Base-by-base conservation (phyloP, 2,329 filamentous ascomycete genomes). In the Cytospora paraplurivora region DNA sequence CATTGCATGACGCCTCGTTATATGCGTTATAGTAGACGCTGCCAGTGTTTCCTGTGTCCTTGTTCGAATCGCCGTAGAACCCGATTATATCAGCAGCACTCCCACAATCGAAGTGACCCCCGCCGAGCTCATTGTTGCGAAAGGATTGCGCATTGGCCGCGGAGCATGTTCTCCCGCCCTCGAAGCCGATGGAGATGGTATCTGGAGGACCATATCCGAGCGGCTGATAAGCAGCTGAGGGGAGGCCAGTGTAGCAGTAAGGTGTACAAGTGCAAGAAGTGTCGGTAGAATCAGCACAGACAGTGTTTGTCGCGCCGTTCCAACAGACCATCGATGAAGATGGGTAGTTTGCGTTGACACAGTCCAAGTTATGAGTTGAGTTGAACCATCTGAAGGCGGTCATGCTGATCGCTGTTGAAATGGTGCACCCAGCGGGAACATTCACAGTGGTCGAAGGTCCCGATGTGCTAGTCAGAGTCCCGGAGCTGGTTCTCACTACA, bases 351-450 rank as follows among this genome's bases (percentile, higher is more conserved):
- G 34, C 32, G 6, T 27, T 21, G 8, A 37, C 62, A 52, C 62
- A 64, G 57, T 64, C 62, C 19, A 64, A 27, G 11, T 64, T 64
- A 35, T 61, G 57, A 6, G 62, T 59, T 11, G 62, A 64, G 57
- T 61, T 64, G 57, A 64, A 56, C 62, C 62, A 64, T 13, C 21
- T 19, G 44, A 64, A 61, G 4, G 56, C 56, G 27, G 62, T 55
- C 35, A 64, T 64, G 34, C 32, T 64, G 15, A 51, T 21, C 13
- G 27, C 61, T 11, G 47, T 51, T 1, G 62, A 33, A 7, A 59
- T 51, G 7, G 34, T 54, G 52, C 62, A 63, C 11, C 60, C 53
- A n/a, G 53, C 34, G 27, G 59, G 59, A 6, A 62, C 44, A 8
- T 53, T 56, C 13, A 56, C 53, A 10, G 35, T 7, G 12, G 53